phyloP scores from a whole-genome alignment of 2,329 filamentous ascomycete species.

The Venturiaceae sp. region DNA sequence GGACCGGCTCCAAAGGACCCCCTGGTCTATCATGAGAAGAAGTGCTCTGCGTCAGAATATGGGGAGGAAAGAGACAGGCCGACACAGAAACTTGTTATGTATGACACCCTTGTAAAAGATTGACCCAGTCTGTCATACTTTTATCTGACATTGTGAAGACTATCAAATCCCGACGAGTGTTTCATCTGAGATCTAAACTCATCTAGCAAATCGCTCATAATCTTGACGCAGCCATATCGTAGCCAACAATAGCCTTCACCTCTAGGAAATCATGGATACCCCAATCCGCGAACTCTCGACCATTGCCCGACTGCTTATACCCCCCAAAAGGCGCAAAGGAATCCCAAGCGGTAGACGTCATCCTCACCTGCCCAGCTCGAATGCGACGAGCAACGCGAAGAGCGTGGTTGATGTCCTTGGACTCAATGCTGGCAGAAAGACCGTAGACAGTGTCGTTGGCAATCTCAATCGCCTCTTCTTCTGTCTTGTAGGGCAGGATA shows the following conservation, averaged over 20 bases:
- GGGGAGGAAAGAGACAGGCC: too few species aligned
- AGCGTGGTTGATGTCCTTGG: slow-evolving; percentile 4
- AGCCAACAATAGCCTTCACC: slow-evolving; percentile 23
- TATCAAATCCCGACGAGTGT: too few species aligned
- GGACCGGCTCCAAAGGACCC: too few species aligned
- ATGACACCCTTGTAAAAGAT: too few species aligned
- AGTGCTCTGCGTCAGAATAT: too few species aligned
- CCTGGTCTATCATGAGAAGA: too few species aligned
- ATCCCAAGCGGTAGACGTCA: slow-evolving; percentile 2
- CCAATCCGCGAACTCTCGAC: slow-evolving; percentile 15
- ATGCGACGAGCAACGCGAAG: not conserved
- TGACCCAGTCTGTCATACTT: too few species aligned
- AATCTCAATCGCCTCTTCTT: slow-evolving; percentile 6
- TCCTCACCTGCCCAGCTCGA: slow-evolving; percentile 3
- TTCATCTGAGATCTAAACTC: too few species aligned
- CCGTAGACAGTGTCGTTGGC: slow-evolving; percentile 7
- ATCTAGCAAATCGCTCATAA: not conserved
- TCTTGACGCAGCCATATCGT: slow-evolving; percentile 10
- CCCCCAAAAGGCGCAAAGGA: slow-evolving; percentile 21
- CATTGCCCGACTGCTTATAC: slow-evolving; percentile 21
- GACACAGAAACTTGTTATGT: too few species aligned
- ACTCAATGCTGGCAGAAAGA: slow-evolving; percentile 6
- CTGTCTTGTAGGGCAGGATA: slow-evolving; percentile 1
- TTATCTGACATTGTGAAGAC: too few species aligned
- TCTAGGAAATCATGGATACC: slow-evolving; percentile 13